Conservation (phyloP, 2,329 filamentous ascomycete genomes). For the Ceratocystis cubensis region DNA sequence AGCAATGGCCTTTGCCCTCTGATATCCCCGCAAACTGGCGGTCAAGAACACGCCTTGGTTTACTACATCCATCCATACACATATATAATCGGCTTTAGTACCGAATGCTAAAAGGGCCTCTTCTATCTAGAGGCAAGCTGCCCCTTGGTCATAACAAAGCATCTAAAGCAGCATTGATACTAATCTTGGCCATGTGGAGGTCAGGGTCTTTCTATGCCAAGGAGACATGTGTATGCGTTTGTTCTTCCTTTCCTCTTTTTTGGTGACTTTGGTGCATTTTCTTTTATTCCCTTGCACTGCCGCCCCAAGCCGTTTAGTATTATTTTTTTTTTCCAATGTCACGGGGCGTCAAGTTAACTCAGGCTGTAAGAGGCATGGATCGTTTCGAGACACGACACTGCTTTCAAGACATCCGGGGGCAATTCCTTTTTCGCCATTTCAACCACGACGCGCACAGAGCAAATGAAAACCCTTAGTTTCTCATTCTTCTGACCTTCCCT, state of each 20-base stretch:
- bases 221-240: too few species aligned
- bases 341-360: neutral
- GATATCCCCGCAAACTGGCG: neutral
- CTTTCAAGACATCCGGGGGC: neutral
- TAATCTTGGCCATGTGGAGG: neutral
- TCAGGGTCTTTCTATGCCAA: neutral
- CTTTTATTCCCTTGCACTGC: neutral
- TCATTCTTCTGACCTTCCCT: neutral
- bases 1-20: neutral
- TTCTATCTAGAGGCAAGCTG: neutral
- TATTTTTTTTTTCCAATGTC: neutral
- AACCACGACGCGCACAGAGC: conserved; percentile 1
- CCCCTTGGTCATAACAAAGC: neutral
- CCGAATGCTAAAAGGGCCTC: neutral
- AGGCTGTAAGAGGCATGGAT: neutral
- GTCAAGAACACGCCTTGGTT: neutral
- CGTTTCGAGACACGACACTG: neutral
- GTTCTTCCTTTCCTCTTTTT: neutral
- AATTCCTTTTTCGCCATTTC: neutral
- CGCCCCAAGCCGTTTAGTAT: neutral
- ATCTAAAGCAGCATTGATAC: neutral
- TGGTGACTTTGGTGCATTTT: neutral
- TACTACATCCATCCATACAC: neutral
- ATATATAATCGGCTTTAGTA: neutral
- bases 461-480: neutral